Evolutionary conservation across 1,139 yeast species (phyloP).

Genomic region (Geotrichum cucujoidarum): DNA sequence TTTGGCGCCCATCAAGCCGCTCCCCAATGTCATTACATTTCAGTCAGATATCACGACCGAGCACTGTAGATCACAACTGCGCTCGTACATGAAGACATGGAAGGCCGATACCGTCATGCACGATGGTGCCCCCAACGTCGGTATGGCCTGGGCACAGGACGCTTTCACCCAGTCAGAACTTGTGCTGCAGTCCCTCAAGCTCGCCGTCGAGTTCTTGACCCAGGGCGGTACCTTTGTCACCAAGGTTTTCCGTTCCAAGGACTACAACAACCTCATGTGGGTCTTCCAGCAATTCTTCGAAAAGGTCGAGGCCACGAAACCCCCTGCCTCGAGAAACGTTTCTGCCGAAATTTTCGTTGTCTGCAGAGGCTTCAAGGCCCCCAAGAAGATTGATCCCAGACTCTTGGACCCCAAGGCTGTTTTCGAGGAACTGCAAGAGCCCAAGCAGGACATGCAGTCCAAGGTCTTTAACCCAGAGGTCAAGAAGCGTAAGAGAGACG

Average conservation of each 20-base stretch:
- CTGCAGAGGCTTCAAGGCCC: conserved; percentile 93
- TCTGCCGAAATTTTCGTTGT: conserved; percentile 98
- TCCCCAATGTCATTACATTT: conserved; percentile 89
- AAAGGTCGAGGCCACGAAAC: conserved; percentile 96
- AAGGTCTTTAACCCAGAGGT: conserved; percentile 91
- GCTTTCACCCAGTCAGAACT: conserved; percentile 97
- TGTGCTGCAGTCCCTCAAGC: conserved; percentile 83
- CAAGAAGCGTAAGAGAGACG: conserved; percentile 85
- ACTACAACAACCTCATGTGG: conserved; percentile 95
- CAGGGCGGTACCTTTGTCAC: conserved; percentile 97
- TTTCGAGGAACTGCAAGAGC: conserved; percentile 78
- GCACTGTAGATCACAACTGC: conserved; percentile 86
- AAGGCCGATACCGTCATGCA: conserved; percentile 96
- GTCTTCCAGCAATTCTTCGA: conserved; percentile 93
- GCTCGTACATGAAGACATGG: conserved; percentile 98
- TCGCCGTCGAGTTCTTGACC: conserved; percentile 89
- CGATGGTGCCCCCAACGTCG: conserved; percentile 99
- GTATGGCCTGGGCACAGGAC: conserved; percentile 98
- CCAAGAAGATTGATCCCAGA: conserved; percentile 89
- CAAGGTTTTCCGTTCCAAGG: conserved; percentile 94
- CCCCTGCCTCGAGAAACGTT: conserved; percentile 97
- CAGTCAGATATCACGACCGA: conserved; percentile 97
- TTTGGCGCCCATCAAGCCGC: conserved; percentile 90
- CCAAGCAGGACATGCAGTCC: conserved; percentile 72
- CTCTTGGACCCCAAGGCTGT: conserved; percentile 88